Base-by-base conservation (phyloP, 345 rosid species). In the Theobroma cacao region DNA sequence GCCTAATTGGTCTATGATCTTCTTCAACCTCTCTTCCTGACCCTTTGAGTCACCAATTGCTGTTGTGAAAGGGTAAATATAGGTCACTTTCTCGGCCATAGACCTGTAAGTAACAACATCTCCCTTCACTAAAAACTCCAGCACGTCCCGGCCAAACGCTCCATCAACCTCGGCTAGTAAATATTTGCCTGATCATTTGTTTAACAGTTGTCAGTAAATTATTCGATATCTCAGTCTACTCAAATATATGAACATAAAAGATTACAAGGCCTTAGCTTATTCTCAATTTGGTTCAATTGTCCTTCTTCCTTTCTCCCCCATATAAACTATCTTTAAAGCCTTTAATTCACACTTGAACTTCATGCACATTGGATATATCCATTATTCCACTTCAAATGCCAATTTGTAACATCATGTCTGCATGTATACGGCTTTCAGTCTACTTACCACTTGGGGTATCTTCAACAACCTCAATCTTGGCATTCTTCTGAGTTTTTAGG, bases 41-140 rank as follows among this genome's bases (percentile, higher is more conserved):
- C 98, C 97, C 73, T 88, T 90, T 0, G 99, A 92, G 76, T 95
- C 97, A 43, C 98, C 98, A 11, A 93, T 85, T 26, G 98, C 95
- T 47, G 99, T 92, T 5, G 97, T 90, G 85, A 95, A 95, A 1
- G 99, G 99, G 79, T 95, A 95, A 18, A 95, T 85, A 86, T 88
- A 93, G 11, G 97, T 93, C 7, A 91, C 96, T 78, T 91, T 93
- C 47, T 88, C 85, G 52, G 97, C 96, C 98, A 90, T 90, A 8
- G 80, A 80, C 83, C 99, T 89, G 28, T 89, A 93, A 63, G 90
- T 82, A 80, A 88, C 96, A 77, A 88, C 95, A 72, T 92, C 98
- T 74, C 90, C 88, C 80, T 84, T 92, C 75, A 93, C 92, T 88
- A 92, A 66, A 82, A 93, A 93, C 88, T 95, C 96, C 60, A 93